Conservation (phyloP, 1,284 basidiomycete species). For the Cryptococcus deneoformans region DNA sequence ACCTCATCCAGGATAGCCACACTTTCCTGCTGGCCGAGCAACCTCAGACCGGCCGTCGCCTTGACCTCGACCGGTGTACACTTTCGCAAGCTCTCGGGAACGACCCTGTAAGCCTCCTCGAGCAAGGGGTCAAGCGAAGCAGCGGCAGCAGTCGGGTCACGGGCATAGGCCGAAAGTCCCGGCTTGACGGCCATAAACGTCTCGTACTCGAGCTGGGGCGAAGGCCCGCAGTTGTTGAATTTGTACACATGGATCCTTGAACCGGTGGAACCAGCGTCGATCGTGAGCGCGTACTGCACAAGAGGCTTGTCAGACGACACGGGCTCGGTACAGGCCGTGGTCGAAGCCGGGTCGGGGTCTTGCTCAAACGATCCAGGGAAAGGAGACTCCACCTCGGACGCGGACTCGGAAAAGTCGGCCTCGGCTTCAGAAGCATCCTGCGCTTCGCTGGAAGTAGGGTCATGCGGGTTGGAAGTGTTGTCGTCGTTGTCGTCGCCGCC, state of each 20-base stretch:
- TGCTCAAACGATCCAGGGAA: slow-evolving; percentile 43
- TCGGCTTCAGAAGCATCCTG: slow-evolving; percentile 22
- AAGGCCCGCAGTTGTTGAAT: slow-evolving; percentile 82
- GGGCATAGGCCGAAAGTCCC: slow-evolving; percentile 70
- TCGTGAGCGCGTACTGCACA: slow-evolving; percentile 93
- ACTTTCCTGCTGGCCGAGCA: slow-evolving; percentile 67
- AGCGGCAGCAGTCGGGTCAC: slow-evolving; percentile 66
- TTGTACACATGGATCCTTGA: slow-evolving; percentile 98
- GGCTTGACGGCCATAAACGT: slow-evolving; percentile 82
- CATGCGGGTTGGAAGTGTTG: slow-evolving; percentile 20
- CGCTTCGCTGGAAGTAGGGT: slow-evolving; percentile 25
- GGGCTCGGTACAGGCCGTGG: slow-evolving; percentile 60
- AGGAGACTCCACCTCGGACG: slow-evolving; percentile 7
- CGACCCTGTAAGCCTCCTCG: slow-evolving; percentile 71
- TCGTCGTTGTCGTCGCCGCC: slow-evolving; percentile 5
- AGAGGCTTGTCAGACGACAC: slow-evolving; percentile 55
- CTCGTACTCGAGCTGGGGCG: slow-evolving; percentile 87
- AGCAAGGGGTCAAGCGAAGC: slow-evolving; percentile 75
- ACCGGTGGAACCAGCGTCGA: slow-evolving; percentile 96
- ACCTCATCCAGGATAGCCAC: slow-evolving; percentile 77
- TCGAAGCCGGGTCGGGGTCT: slow-evolving; percentile 42
- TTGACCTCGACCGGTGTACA: slow-evolving; percentile 93
- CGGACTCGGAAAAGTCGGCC: slow-evolving; percentile 13
- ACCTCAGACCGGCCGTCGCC: slow-evolving; percentile 87
- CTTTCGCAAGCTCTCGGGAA: slow-evolving; percentile 63